Conservation (phyloP, 305 asterid species). For the Nicotiana rustica region DNA sequence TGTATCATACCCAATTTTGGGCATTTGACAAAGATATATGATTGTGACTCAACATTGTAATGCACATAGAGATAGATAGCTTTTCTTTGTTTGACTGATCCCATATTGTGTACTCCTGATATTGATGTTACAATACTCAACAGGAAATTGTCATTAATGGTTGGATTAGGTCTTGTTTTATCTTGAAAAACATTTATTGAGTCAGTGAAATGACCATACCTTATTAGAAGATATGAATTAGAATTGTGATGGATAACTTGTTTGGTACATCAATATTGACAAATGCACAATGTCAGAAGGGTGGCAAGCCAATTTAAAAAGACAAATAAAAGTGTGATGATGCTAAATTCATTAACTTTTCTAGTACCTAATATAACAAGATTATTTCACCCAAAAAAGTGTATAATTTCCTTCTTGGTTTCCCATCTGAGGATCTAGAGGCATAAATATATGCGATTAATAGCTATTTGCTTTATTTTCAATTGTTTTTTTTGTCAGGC, state of each 20-base stretch:
- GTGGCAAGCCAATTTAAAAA: neutral
- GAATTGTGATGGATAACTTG: neutral
- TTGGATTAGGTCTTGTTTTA: neutral
- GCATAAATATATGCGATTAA: too few relatives aligned
- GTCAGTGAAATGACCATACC: neutral
- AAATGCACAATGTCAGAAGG: neutral
- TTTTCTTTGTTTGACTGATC: constrained; percentile 21
- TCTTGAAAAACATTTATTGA: neutral
- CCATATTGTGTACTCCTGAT: constrained; percentile 28
- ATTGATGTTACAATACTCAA: neutral
- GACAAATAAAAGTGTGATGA: neutral
- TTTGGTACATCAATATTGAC: neutral
- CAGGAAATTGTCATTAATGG: neutral
- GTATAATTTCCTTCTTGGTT: constrained; percentile 27
- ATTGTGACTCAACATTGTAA: constrained; percentile 28
- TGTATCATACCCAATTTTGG: constrained; percentile 62
- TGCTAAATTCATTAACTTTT: neutral
- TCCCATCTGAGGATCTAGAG: constrained; percentile 28
- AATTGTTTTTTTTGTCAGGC: too few relatives aligned
- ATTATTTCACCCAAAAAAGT: neutral
- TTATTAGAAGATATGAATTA: neutral
- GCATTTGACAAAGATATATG: constrained; percentile 41
- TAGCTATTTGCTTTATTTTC: too few relatives aligned
- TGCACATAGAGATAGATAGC: constrained; percentile 5
- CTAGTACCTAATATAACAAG: neutral